Evolutionary conservation across 768 basidiomycete genomes (phyloP), one percentile per base, ranked within the genome.

Genomic region (Sarcomyxa edulis): DNA sequence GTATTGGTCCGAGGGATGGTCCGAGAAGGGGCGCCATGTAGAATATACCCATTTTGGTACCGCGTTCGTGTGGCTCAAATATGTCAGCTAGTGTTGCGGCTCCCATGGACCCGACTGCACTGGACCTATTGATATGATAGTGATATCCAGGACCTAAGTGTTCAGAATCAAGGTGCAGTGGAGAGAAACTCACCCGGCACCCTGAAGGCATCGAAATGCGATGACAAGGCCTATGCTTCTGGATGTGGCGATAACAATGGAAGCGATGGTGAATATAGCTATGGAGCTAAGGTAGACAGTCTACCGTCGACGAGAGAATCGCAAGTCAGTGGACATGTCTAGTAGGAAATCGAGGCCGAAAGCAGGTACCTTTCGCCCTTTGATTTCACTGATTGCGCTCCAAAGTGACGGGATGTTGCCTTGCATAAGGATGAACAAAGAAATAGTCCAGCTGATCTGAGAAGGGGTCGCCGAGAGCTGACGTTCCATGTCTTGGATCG

Each of bases 21-120:
- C 87, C 88, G 14, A 92, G 71, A 14, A 90, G 71, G 0, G 87
- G 86, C 11, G 88, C 80, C 9, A 79, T 78, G 47, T 84, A 90
- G 58, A 80, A 91, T 7, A 87, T 65, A 1, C 89, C 89, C 74
- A 91, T 82, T 70, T 76, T 83, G 12, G 71, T 75, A 4, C 88
- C 89, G 35, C 88, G 68, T 52, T 88, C 81, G 8, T 69, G 65
- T 0, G 82, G 74, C 18, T 87, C 84, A 48, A 76, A 89, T 4
- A 89, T 80, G 53, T 88, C 86, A 1, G 84, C 84, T 3, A 90
- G 61, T 3, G 84, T 84, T 11, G 82, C 85, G 0, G 83, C 82
- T 4, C 87, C 89, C 37, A 89, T 78, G 0, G 80, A 54, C 28
- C 83, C 69, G 7, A 81, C 78, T 7, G 82, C 80, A 33, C 78